Conservation (phyloP, 768 basidiomycete species). For the Coprinellus aureogranulatus region DNA sequence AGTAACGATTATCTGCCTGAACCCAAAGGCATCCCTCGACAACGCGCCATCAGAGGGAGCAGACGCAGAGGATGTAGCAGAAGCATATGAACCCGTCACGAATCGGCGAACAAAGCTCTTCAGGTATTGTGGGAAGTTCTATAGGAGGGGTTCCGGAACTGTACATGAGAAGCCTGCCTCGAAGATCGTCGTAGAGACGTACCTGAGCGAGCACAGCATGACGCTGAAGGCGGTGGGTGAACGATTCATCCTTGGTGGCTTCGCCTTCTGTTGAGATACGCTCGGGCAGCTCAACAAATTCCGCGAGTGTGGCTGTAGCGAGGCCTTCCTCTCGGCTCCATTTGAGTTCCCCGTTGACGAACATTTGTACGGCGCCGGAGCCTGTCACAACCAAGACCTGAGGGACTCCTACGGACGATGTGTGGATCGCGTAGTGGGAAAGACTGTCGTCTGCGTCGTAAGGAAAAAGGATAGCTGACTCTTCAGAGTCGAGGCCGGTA, state of each 20-base stretch:
- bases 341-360: slow-evolving; percentile 42
- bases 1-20: slow-evolving; percentile 77
- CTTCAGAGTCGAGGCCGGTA: neutral
- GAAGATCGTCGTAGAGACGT: slow-evolving; percentile 6
- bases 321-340: slow-evolving; percentile 87
- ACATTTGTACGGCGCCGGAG: slow-evolving; percentile 49
- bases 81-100: slow-evolving; percentile 62
- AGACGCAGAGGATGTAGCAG: slow-evolving; percentile 37
- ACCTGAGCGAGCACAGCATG: slow-evolving; percentile 65
- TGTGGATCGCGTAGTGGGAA: slow-evolving; percentile 7
- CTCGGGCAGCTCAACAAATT: slow-evolving; percentile 80
- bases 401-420: slow-evolving; percentile 27
- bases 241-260: slow-evolving; percentile 48
- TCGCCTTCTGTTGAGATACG: slow-evolving; percentile 29
- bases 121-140: slow-evolving; percentile 73
- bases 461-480: neutral
- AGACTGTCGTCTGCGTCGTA: slow-evolving; percentile 8
- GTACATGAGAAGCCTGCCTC: neutral
- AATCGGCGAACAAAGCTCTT: slow-evolving; percentile 69
- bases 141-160: neutral
- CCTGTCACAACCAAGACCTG: slow-evolving; percentile 75
- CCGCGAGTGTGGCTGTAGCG: slow-evolving; percentile 57
- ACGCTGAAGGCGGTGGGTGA: slow-evolving; percentile 48
- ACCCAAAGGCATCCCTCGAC: slow-evolving; percentile 78
- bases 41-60: slow-evolving; percentile 36